phyloP scores from a whole-genome alignment of 108 stramenopile species.

The Seminavis robusta region DNA sequence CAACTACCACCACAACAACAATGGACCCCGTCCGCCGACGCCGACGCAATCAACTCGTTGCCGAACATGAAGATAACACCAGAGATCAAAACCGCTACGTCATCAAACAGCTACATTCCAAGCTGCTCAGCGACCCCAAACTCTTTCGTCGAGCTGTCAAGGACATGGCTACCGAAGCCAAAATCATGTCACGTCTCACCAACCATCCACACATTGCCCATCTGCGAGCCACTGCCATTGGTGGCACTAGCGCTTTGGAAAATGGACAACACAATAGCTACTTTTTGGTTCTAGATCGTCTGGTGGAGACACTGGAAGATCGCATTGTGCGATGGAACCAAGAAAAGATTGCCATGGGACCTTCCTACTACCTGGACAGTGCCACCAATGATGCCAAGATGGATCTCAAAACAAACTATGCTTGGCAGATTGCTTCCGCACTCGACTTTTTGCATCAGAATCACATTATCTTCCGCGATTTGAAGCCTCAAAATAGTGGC shows the following conservation, averaged over 20 bases:
- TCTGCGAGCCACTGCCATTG: constrained; percentile 15
- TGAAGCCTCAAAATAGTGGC: constrained; percentile 59
- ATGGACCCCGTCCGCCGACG: too few relatives aligned
- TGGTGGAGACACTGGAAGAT: constrained; percentile 36
- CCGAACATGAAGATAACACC: too few relatives aligned
- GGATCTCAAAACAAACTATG: not conserved
- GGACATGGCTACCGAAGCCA: constrained; percentile 24
- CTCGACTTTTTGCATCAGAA: constrained; percentile 61
- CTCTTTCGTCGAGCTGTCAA: constrained; percentile 9
- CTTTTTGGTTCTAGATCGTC: constrained; percentile 52
- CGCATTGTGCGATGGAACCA: constrained; percentile 19
- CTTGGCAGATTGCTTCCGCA: constrained; percentile 53
- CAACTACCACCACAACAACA: too few relatives aligned
- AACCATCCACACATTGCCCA: constrained; percentile 37
- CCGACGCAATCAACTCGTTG: too few relatives aligned
- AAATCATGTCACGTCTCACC: constrained; percentile 12
- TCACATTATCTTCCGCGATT: constrained; percentile 64
- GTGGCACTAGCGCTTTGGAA: constrained; percentile 1
- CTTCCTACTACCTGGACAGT: not conserved
- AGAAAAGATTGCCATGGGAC: not conserved
- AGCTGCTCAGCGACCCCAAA: not conserved
- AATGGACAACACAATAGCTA: constrained; percentile 12
- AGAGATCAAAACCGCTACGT: too few relatives aligned
- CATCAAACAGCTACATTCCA: constrained; percentile 21
- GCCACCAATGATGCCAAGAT: not conserved